phyloP scores from a whole-genome alignment of 805 yeast species.

The Monosporozyma aquatica region DNA sequence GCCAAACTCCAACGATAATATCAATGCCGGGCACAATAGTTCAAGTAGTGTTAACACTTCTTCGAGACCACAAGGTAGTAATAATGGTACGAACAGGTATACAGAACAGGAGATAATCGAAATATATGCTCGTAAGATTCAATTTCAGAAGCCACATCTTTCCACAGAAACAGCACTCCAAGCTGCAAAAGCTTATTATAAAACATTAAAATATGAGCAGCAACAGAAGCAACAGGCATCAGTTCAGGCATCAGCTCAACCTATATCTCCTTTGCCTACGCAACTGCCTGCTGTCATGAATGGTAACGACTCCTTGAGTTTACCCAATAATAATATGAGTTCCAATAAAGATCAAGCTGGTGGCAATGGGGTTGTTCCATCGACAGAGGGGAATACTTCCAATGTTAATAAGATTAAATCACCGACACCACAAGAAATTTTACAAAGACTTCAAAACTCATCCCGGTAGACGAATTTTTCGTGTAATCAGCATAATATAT shows the following conservation, averaged over 20 bases:
- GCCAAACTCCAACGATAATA: background rate
- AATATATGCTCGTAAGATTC: slow-evolving; percentile 24
- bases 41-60: background rate
- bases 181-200: slow-evolving; percentile 28
- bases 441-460: slow-evolving; percentile 28
- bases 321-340: background rate
- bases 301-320: background rate
- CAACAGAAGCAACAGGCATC: slow-evolving; percentile 18
- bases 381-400: slow-evolving; percentile 4
- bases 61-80: background rate
- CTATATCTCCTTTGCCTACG: slow-evolving; percentile 5
- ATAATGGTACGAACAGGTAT: slow-evolving; percentile 11
- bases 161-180: slow-evolving; percentile 27
- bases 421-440: slow-evolving; percentile 29
- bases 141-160: slow-evolving; percentile 26
- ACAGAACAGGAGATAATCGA: slow-evolving; percentile 27
- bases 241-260: slow-evolving; percentile 28
- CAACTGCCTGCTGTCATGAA: slow-evolving; percentile 5
- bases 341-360: slow-evolving; percentile 3
- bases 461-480: too few species aligned
- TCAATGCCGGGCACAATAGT: background rate
- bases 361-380: background rate
- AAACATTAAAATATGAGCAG: slow-evolving; percentile 18
- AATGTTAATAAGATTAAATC: slow-evolving; percentile 17
- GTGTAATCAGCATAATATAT: too few species aligned